Percentiles rank a stretch among this genome's conserved stretches.
These are phyloP conservation scores for Daedaleopsis nitida DNA, from an alignment of 768 basidiomycete genomes.

Conservation along the genomic window DNA sequence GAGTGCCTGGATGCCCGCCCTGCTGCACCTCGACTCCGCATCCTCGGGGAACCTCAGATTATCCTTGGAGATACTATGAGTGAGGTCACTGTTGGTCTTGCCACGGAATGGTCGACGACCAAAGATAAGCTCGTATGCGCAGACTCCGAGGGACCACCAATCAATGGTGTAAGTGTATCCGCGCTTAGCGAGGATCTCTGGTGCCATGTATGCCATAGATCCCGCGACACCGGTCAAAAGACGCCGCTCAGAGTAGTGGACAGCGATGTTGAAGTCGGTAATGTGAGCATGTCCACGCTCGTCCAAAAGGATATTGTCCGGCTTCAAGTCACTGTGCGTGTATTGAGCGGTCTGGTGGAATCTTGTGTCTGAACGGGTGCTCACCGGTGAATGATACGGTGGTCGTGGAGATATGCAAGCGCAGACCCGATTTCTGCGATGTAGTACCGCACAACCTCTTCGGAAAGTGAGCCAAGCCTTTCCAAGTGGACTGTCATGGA, in stretches of 20 bases:
- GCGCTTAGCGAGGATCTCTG: conserved; percentile 87
- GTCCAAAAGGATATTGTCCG: conserved; percentile 96
- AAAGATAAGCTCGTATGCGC: conserved; percentile 90
- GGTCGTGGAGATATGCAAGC: conserved; percentile 88
- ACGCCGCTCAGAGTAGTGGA: conserved; percentile 89
- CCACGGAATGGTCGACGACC: conserved; percentile 93
- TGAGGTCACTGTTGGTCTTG: conserved; percentile 89
- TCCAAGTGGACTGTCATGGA: conserved; percentile 78
- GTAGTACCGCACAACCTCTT: conserved; percentile 84
- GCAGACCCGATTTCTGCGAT: conserved; percentile 89
- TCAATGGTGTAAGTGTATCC: conserved; percentile 95
- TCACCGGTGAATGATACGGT: conserved; percentile 94
- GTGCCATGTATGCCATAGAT: conserved; percentile 99
- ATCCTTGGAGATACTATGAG: conserved; percentile 90
- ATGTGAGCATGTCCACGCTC: conserved; percentile 95
- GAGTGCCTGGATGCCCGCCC: conserved; percentile 75
- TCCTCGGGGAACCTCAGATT: conserved; percentile 89
- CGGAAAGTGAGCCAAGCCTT: conserved; percentile 69
- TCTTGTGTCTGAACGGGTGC: conserved; percentile 28
- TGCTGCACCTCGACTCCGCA: conserved; percentile 75
- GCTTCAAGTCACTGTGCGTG: conserved; percentile 81
- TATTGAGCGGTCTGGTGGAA: conserved; percentile 24
- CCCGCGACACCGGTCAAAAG: conserved; percentile 90
- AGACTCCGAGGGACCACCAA: conserved; percentile 97
- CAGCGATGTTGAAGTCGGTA: conserved; percentile 98